Evolutionary conservation across 176 grass and related monocot genomes (phyloP).

Genomic region (Saccharum officinarum): DNA sequence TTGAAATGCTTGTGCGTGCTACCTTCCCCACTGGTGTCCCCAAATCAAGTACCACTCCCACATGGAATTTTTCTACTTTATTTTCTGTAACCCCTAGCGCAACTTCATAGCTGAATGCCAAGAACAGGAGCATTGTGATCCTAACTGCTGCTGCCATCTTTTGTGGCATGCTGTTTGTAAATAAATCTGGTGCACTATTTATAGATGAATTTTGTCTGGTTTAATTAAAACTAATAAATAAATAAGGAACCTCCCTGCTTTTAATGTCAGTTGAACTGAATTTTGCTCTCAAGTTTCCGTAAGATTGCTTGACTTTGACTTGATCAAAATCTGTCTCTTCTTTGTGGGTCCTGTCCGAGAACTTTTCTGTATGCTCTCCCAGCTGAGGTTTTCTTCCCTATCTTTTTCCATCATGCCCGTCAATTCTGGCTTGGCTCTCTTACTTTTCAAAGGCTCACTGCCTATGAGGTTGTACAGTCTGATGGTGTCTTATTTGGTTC

Average conservation of each 20-base stretch:
- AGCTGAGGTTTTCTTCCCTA: not conserved
- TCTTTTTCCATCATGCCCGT: not conserved
- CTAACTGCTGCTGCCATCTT: not conserved
- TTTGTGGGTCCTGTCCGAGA: not conserved
- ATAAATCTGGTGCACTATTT: constrained; percentile 7
- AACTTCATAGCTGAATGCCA: not conserved
- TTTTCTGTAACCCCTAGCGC: not conserved
- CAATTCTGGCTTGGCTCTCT: not conserved
- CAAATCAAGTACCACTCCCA: constrained; percentile 54
- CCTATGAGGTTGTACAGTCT: not conserved
- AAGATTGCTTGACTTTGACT: not conserved
- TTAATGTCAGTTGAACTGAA: not conserved
- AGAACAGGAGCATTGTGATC: constrained; percentile 23
- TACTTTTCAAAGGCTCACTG: not conserved
- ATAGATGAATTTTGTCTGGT: not conserved
- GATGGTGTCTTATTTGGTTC: not conserved
- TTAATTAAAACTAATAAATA: not conserved
- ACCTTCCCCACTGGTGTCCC: constrained; percentile 38
- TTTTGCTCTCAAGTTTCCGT: not conserved
- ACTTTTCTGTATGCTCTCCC: not conserved
- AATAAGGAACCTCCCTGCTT: not conserved
- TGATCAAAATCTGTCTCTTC: not conserved
- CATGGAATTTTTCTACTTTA: constrained; percentile 14
- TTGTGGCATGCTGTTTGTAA: not conserved
- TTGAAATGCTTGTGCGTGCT: constrained; percentile 40